Conservation (phyloP, 2,329 filamentous ascomycete species). For the Sporothrix pseudoabietina region DNA sequence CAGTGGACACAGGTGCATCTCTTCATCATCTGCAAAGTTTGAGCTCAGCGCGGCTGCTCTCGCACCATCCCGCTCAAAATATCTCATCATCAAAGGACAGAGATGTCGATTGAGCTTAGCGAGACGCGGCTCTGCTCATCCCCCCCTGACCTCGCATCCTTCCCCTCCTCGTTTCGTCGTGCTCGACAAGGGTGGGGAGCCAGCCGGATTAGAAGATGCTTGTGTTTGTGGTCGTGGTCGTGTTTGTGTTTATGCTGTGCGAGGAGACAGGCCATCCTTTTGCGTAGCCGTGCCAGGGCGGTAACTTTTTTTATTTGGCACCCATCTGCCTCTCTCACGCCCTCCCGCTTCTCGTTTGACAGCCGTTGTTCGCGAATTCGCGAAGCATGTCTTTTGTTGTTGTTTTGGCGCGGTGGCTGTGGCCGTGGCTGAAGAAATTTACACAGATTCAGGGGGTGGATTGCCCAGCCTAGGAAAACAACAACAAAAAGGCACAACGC, state of each 20-base stretch:
- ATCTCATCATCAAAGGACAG: background rate
- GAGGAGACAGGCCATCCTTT: conserved; percentile 25
- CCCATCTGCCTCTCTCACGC: background rate
- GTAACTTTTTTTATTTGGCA: background rate
- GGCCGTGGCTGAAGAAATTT: background rate
- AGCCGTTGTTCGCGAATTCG: background rate
- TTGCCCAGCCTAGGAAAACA: background rate
- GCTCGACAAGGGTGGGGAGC: conserved; percentile 15
- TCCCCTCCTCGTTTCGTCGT: conserved; percentile 16
- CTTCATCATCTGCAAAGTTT: background rate
- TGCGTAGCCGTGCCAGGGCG: conserved; percentile 11
- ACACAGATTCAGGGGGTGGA: background rate
- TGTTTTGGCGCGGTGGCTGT: background rate
- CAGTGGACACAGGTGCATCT: background rate
- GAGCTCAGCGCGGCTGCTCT: background rate
- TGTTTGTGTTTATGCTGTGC: conserved; percentile 31
- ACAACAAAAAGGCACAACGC: background rate
- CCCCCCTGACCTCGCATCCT: background rate
- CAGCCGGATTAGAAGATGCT: conserved; percentile 24
- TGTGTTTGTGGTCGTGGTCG: conserved; percentile 24
- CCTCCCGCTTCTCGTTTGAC: background rate
- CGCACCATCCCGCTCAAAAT: background rate
- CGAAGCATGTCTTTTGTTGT: conserved; percentile 15
- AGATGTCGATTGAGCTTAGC: background rate
- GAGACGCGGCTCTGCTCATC: background rate